Conservation (phyloP, 768 basidiomycete genomes). For the Leccinum obscurum region DNA sequence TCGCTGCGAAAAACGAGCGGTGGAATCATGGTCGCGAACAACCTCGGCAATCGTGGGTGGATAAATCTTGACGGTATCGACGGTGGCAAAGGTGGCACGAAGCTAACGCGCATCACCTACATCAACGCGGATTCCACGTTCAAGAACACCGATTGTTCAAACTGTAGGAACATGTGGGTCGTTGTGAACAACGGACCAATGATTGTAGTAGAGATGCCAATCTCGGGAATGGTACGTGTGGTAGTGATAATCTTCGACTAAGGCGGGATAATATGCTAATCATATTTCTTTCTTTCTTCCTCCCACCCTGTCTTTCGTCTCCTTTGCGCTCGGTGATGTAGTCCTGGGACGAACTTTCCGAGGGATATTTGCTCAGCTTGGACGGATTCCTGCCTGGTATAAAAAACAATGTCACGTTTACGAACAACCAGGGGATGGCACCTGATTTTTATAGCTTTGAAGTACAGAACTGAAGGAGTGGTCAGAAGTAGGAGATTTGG, state of each 20-base stretch:
- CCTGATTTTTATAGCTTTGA: too few species aligned
- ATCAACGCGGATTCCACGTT: conserved; percentile 12
- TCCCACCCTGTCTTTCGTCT: too few species aligned
- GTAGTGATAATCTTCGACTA: neutral
- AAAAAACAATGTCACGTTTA: too few species aligned
- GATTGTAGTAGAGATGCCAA: conserved; percentile 5
- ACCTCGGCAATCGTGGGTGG: conserved; percentile 4
- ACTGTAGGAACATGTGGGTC: conserved; percentile 7
- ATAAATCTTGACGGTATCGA: conserved; percentile 10
- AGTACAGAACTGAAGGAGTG: too few species aligned
- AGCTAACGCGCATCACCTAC: conserved; percentile 5
- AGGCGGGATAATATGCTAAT: neutral
- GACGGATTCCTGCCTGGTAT: too few species aligned
- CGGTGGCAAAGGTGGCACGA: conserved; percentile 5
- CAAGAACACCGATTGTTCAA: conserved; percentile 5
- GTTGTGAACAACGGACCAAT: conserved; percentile 2
- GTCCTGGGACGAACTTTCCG: too few species aligned
- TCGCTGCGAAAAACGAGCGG: neutral
- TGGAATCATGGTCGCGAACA: neutral
- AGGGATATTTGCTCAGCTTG: too few species aligned
- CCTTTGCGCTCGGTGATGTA: too few species aligned
- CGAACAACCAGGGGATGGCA: too few species aligned
- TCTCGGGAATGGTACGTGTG: neutral
- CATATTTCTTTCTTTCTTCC: neutral
- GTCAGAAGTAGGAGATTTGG: too few species aligned